Conservation (phyloP, 352 stramenopile species). For the Phytophthora pisi region DNA sequence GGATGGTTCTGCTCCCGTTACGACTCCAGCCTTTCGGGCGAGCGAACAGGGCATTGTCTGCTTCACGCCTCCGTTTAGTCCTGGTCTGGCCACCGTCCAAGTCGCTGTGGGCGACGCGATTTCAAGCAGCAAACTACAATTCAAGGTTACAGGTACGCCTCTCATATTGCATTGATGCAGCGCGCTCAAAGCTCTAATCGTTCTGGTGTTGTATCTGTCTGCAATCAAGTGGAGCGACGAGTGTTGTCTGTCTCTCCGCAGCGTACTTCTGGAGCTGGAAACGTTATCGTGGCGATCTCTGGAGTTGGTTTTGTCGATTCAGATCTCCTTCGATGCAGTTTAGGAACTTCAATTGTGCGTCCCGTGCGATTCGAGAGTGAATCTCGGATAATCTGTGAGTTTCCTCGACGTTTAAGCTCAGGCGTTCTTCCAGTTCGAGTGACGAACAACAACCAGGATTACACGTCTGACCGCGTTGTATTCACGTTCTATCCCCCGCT, state of each 20-base stretch:
- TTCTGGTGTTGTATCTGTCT: slow-evolving; percentile 1
- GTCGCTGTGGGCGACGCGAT: slow-evolving; percentile 21
- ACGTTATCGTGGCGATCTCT: slow-evolving; percentile 22
- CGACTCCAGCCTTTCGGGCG: slow-evolving; percentile 28
- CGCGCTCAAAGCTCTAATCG: background rate
- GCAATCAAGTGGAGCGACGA: slow-evolving; percentile 27
- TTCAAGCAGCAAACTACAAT: slow-evolving; percentile 26
- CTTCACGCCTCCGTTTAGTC: slow-evolving; percentile 26
- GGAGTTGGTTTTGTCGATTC: slow-evolving; percentile 40
- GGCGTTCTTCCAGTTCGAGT: slow-evolving; percentile 32
- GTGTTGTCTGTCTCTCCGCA: slow-evolving; percentile 32
- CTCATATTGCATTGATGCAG: background rate
- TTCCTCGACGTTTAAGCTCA: slow-evolving; percentile 25
- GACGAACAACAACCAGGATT: slow-evolving; percentile 52
- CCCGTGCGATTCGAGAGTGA: slow-evolving; percentile 20
- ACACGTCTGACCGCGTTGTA: slow-evolving; percentile 19
- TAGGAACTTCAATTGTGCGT: slow-evolving; percentile 20
- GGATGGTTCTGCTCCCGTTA: background rate
- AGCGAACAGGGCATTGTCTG: slow-evolving; percentile 31
- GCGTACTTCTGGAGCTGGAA: slow-evolving; percentile 17
- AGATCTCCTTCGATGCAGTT: slow-evolving; percentile 29
- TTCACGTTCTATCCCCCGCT: slow-evolving; percentile 20
- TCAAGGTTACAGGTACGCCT: slow-evolving; percentile 33
- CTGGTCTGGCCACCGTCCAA: slow-evolving; percentile 22
- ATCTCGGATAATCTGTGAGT: slow-evolving; percentile 27